Evolutionary conservation across 1,139 yeast genomes (phyloP).

Genomic region (Pichia sp.): DNA sequence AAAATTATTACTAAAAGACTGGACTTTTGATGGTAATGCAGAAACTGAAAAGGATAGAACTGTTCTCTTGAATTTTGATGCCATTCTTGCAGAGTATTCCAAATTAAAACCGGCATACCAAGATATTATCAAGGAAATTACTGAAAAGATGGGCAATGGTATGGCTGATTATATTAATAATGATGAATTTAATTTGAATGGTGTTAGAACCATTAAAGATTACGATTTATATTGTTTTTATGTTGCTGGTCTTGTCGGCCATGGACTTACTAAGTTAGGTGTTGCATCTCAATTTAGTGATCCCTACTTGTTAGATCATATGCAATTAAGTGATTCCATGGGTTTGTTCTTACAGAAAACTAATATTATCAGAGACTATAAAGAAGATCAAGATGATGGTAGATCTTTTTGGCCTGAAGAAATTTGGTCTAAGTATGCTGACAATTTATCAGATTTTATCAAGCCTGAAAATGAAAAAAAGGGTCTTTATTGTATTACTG

Average conservation of each 20-base stretch:
- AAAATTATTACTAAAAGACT: constrained; percentile 56
- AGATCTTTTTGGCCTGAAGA: constrained; percentile 96
- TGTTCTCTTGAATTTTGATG: constrained; percentile 72
- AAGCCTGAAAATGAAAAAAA: constrained; percentile 40
- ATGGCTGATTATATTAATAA: constrained; percentile 92
- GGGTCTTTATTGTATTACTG: constrained; percentile 74
- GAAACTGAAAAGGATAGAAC: constrained; percentile 76
- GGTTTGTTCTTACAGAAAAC: constrained; percentile 93
- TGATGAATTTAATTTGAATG: constrained; percentile 71
- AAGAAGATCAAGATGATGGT: constrained; percentile 88
- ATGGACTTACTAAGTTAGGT: constrained; percentile 81
- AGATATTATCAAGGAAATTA: constrained; percentile 69
- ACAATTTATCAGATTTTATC: constrained; percentile 54
- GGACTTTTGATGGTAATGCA: constrained; percentile 75
- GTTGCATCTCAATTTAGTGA: constrained; percentile 63
- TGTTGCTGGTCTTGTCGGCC: constrained; percentile 97
- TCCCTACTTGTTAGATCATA: constrained; percentile 43
- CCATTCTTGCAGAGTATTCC: constrained; percentile 64
- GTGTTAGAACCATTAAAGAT: constrained; percentile 71
- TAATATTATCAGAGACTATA: constrained; percentile 90
- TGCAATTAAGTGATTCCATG: constrained; percentile 72
- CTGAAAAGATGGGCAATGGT: constrained; percentile 88
- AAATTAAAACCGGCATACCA: constrained; percentile 70
- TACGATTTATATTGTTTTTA: constrained; percentile 91
- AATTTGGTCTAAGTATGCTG: constrained; percentile 79